A percentile compares a stretch with the other conserved stretches of the same genome.
These are phyloP conservation scores for Platanthera guangdongensis DNA, from an alignment of 106 monocot genomes.

Conservation along the genomic window DNA sequence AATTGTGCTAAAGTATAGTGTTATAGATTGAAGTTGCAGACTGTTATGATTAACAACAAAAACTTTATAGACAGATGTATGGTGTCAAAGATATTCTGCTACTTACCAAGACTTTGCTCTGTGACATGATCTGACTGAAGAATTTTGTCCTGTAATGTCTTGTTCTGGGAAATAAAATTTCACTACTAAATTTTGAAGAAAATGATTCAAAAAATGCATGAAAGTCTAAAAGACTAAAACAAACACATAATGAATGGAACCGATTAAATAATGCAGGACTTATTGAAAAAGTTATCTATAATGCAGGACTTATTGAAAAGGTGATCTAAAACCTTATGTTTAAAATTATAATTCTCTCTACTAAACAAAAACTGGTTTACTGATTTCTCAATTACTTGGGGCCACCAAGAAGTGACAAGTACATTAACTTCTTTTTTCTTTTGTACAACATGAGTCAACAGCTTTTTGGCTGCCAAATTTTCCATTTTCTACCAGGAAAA, in stretches of 20 bases:
- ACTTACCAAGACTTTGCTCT: conserved; percentile 42
- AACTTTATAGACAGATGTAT: background rate
- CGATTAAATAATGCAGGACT: background rate
- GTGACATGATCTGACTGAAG: conserved; percentile 39
- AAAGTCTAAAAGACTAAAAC: background rate
- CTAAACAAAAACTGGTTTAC: background rate
- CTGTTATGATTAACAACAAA: background rate
- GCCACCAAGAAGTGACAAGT: background rate
- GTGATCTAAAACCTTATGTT: background rate
- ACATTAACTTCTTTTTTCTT: background rate
- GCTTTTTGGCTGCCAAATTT: background rate
- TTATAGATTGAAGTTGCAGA: too few relatives aligned
- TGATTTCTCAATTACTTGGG: background rate
- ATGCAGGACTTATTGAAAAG: background rate
- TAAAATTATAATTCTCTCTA: background rate
- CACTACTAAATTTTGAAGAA: background rate
- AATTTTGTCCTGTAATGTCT: conserved; percentile 54
- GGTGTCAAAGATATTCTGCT: background rate
- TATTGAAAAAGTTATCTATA: background rate
- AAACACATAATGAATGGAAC: background rate
- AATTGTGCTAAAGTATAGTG: too few relatives aligned
- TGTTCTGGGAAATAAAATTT: conserved; percentile 46
- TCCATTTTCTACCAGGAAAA: background rate
- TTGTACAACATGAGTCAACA: background rate
- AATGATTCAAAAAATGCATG: background rate